Conservation (phyloP, 371 early-diverging fungal genomes). For the Apophysomyces trapeziformis region DNA sequence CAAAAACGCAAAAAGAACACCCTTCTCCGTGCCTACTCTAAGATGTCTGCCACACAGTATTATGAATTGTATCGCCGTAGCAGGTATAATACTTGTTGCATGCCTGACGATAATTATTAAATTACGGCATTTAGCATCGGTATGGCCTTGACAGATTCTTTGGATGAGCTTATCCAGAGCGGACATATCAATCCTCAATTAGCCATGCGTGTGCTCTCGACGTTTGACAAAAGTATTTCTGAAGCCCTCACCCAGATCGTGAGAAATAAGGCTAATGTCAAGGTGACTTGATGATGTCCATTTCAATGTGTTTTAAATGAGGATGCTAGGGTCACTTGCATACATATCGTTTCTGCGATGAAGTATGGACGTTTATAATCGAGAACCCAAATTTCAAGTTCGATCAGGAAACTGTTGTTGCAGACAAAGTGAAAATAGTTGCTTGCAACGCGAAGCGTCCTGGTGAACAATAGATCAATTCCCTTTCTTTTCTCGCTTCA, state of each 20-base stretch:
- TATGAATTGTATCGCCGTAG: conserved; percentile 57
- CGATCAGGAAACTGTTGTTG: conserved; percentile 78
- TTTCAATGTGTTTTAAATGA: conserved; percentile 13
- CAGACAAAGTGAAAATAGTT: conserved; percentile 91
- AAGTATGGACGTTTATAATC: conserved; percentile 96
- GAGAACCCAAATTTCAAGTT: conserved; percentile 86
- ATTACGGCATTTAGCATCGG: conserved; percentile 70
- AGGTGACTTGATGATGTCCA: conserved; percentile 27
- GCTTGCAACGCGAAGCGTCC: conserved; percentile 83
- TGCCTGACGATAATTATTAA: not conserved
- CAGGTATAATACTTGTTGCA: conserved; percentile 32
- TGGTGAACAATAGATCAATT: conserved; percentile 56
- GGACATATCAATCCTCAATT: conserved; percentile 92
- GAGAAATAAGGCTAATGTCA: conserved; percentile 49
- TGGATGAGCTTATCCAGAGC: conserved; percentile 93
- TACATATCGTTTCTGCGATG: conserved; percentile 93
- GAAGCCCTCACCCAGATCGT: conserved; percentile 50
- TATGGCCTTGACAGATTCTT: conserved; percentile 90
- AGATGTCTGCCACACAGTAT: conserved; percentile 45
- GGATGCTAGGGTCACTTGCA: conserved; percentile 75
- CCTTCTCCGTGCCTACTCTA: not conserved
- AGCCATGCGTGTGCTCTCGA: conserved; percentile 90
- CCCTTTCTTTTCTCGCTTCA: not conserved
- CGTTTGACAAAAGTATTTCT: conserved; percentile 65
- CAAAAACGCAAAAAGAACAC: not conserved